phyloP scores from a whole-genome alignment of 331 rosid species.

The Phaseolus coccineus region DNA sequence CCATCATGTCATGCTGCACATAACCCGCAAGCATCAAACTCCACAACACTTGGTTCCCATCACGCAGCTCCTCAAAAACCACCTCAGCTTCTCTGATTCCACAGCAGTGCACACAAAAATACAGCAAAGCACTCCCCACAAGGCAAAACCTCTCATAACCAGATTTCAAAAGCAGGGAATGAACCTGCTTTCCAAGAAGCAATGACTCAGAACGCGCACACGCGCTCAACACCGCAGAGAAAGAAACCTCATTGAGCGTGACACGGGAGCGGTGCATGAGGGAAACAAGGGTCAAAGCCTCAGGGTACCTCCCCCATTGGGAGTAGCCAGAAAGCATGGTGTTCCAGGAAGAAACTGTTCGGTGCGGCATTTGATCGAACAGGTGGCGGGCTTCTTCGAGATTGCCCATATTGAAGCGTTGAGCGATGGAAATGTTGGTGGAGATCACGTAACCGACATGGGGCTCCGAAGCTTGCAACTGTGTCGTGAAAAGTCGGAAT shows the following conservation, averaged over 20 bases:
- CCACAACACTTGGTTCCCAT: constrained; percentile 68
- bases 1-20: constrained; percentile 67
- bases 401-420: constrained; percentile 46
- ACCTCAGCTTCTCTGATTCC: constrained; percentile 62
- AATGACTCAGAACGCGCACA: constrained; percentile 62
- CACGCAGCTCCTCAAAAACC: constrained; percentile 70
- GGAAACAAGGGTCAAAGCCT: constrained; percentile 63
- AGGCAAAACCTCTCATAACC: constrained; percentile 57
- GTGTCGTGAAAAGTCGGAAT: constrained; percentile 53
- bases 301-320: constrained; percentile 55
- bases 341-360: constrained; percentile 82
- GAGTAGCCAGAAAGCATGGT: constrained; percentile 77
- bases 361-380: constrained; percentile 67
- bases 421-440: constrained; percentile 57
- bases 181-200: constrained; percentile 63
- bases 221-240: constrained; percentile 59
- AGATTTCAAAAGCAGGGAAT: constrained; percentile 70
- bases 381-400: constrained; percentile 61
- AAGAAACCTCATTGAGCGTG: constrained; percentile 62
- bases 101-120: constrained; percentile 54
- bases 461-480: constrained; percentile 42
- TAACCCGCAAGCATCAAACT: constrained; percentile 77
- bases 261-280: constrained; percentile 59
- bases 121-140: constrained; percentile 72
- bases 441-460: constrained; percentile 41